Percentiles rank a stretch among this genome's conserved stretches.
Conservation (phyloP, 2,329 filamentous ascomycete species). For the Eutypella sp. region DNA sequence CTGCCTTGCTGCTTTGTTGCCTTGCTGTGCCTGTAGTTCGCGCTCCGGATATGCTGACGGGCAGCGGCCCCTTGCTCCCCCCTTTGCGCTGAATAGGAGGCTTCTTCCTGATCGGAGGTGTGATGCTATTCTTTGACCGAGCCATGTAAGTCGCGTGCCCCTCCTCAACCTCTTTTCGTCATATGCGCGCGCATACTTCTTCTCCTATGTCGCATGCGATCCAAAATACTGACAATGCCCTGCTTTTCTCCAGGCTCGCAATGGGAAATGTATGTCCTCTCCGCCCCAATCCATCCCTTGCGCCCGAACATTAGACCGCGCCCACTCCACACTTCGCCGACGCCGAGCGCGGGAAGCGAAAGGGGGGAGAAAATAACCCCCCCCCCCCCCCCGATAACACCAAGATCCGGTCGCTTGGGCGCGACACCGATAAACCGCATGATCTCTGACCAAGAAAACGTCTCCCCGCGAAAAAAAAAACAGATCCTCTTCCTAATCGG, state of each 20-base stretch:
- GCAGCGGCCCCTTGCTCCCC: conserved; percentile 1
- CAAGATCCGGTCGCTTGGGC: no score
- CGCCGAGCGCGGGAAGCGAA: no score
- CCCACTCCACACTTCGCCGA: no score
- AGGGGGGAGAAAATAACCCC: background rate
- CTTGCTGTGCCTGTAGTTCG: conserved; percentile 12
- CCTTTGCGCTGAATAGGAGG: conserved; percentile 58
- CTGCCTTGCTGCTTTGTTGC: conserved; percentile 10
- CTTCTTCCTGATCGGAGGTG: conserved; percentile 90
- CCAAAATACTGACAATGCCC: conserved; percentile 9
- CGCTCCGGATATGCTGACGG: conserved; percentile 5
- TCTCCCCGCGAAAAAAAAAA: no score
- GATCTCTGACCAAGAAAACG: no score
- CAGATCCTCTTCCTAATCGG: conserved; percentile 97
- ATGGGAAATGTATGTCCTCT: conserved; percentile 79
- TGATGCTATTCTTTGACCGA: conserved; percentile 96
- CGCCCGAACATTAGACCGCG: no score
- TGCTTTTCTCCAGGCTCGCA: conserved; percentile 63
- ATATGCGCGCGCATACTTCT: conserved; percentile 1
- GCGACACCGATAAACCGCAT: no score
- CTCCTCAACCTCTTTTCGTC: conserved; percentile 1
- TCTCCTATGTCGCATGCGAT: background rate
- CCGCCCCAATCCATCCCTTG: conserved; percentile 6
- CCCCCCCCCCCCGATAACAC: conserved; percentile 3
- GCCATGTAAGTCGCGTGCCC: conserved; percentile 64